A percentile compares a stretch with the other conserved stretches of the same genome.
Evolutionary conservation across 1,284 basidiomycete genomes (phyloP).

Genomic region (Flammula alnicola): DNA sequence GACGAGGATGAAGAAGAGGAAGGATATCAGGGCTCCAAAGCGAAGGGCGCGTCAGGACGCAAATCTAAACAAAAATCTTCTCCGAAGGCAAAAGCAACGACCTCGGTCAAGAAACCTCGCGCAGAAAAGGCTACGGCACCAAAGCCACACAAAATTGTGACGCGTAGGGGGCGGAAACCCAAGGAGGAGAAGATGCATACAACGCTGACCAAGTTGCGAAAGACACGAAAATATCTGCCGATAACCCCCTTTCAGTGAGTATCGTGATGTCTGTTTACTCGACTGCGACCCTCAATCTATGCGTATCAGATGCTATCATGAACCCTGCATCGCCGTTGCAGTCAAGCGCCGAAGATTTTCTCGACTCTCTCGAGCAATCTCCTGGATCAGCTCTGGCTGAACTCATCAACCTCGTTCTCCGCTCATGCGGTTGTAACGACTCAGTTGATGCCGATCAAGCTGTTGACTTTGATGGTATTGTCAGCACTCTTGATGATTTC

Average conservation of each 20-base stretch:
- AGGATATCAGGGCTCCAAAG: slow-evolving; percentile 35
- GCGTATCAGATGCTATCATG: slow-evolving; percentile 71
- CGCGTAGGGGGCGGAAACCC: slow-evolving; percentile 42
- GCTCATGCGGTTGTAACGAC: slow-evolving; percentile 88
- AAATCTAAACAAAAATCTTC: slow-evolving; percentile 46
- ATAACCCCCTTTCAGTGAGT: slow-evolving; percentile 83
- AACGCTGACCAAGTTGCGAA: slow-evolving; percentile 64
- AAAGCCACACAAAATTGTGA: slow-evolving; percentile 43
- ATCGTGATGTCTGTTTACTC: slow-evolving; percentile 2
- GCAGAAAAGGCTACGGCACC: slow-evolving; percentile 35
- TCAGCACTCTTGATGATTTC: slow-evolving; percentile 83
- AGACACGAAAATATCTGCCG: slow-evolving; percentile 75
- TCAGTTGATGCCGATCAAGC: slow-evolving; percentile 79
- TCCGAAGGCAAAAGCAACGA: slow-evolving; percentile 46
- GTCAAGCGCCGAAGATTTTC: slow-evolving; percentile 80
- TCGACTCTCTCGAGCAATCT: slow-evolving; percentile 70
- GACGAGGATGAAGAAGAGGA: slow-evolving; percentile 46
- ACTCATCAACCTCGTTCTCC: slow-evolving; percentile 78
- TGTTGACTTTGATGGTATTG: slow-evolving; percentile 84
- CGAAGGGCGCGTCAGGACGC: slow-evolving; percentile 44
- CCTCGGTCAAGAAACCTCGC: slow-evolving; percentile 60
- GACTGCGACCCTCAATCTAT: slow-evolving; percentile 1
- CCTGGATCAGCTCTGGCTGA: slow-evolving; percentile 74
- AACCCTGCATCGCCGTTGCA: slow-evolving; percentile 82
- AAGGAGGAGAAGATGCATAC: slow-evolving; percentile 54